phyloP scores from a whole-genome alignment of 2,329 filamentous ascomycete genomes.

The Truncatella angustata region DNA sequence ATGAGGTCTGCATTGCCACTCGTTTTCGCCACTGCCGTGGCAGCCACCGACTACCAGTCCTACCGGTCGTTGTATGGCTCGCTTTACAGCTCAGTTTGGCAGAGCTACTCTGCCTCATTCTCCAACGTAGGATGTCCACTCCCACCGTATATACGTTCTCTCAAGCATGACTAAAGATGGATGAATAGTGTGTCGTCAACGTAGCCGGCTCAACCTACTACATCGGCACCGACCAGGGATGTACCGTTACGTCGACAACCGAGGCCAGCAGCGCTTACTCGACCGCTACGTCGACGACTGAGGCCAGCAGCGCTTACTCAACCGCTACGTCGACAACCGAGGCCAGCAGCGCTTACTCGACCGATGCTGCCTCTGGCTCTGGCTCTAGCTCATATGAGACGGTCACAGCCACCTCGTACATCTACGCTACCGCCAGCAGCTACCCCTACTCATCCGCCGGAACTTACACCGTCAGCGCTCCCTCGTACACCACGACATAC shows the following conservation, averaged over 20 bases:
- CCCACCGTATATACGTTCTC: not conserved
- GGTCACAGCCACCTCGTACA: not conserved
- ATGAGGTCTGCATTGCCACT: not conserved
- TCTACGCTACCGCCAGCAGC: not conserved
- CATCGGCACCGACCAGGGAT: conserved; percentile 3
- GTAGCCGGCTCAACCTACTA: not conserved
- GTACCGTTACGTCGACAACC: not conserved
- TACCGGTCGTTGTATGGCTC: not conserved
- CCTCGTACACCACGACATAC: too few species aligned
- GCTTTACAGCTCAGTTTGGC: not conserved
- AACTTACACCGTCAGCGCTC: not conserved
- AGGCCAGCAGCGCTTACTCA: not conserved
- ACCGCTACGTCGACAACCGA: not conserved
- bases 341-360: too few species aligned
- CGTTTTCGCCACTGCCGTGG: not conserved
- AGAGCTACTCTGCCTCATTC: not conserved
- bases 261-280: too few species aligned
- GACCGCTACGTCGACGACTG: too few species aligned
- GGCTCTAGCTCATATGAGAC: not conserved
- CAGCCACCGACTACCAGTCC: not conserved
- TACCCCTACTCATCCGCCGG: not conserved
- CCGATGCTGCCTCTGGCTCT: not conserved
- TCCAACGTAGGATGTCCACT: not conserved
- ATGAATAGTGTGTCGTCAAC: not conserved
- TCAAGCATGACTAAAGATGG: not conserved